These are phyloP conservation scores for Aspergillus mulundensis DNA, from an alignment of 495 filamentous ascomycete genomes.

Conservation along the genomic window DNA sequence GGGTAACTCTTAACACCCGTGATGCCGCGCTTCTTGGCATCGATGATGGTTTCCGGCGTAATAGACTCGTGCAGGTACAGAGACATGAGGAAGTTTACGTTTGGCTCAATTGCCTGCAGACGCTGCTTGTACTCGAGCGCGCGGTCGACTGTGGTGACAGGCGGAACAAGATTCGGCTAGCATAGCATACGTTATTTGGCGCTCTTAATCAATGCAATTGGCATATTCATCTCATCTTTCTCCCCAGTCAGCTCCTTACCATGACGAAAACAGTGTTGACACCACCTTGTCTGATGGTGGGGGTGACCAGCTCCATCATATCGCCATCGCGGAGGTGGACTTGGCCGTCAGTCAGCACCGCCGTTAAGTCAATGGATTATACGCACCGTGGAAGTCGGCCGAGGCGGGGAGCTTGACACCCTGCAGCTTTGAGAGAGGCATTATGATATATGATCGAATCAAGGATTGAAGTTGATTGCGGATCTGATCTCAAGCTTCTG, in stretches of 20 bases:
- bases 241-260: conserved; percentile 37
- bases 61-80: conserved; percentile 76
- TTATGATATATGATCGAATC: conserved; percentile 16
- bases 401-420: conserved; percentile 62
- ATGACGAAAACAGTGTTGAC: conserved; percentile 83
- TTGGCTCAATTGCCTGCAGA: conserved; percentile 63
- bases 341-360: conserved; percentile 8
- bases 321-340: conserved; percentile 72
- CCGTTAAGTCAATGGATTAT: conserved; percentile 23
- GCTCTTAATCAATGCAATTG: conserved; percentile 1
- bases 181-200: conserved; percentile 10
- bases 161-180: conserved; percentile 68
- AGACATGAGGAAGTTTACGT: conserved; percentile 82
- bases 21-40: conserved; percentile 57
- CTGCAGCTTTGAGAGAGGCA: conserved; percentile 40
- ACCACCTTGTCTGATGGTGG: conserved; percentile 66
- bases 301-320: conserved; percentile 80
- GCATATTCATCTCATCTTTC: neutral
- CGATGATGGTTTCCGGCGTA: conserved; percentile 72
- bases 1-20: conserved; percentile 58
- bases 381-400: conserved; percentile 62
- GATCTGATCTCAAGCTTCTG: neutral
- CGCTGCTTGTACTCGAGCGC: conserved; percentile 70
- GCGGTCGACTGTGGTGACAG: conserved; percentile 67
- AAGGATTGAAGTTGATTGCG: neutral